phyloP scores from a whole-genome alignment of 352 stramenopile species.

The Globisporangium alternatum region DNA sequence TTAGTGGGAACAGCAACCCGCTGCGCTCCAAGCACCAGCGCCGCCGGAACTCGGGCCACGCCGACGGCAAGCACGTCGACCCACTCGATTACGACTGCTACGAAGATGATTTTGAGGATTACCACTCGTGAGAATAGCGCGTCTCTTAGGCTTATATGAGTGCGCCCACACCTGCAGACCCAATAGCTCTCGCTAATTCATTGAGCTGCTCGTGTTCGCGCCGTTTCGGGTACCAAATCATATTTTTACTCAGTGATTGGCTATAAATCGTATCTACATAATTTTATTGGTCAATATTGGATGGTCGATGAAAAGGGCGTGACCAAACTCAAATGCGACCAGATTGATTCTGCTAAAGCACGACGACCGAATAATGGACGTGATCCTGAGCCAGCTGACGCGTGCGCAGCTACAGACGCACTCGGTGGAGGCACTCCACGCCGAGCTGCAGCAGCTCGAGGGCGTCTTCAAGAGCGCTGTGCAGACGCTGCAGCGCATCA shows the following conservation, averaged over 20 bases:
- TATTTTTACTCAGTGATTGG: background rate
- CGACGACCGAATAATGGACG: background rate
- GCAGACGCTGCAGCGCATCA: conserved; percentile 13
- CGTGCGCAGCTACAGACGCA: conserved; percentile 6
- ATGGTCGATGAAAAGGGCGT: background rate
- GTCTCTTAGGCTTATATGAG: background rate
- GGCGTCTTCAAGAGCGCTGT: conserved; percentile 4
- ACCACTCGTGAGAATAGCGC: conserved; percentile 16
- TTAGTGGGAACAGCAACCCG: conserved; percentile 4
- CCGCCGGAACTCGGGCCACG: background rate
- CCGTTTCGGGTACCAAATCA: background rate
- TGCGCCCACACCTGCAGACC: background rate
- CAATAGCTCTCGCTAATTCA: background rate
- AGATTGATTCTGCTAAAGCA: background rate
- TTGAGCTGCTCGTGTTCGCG: background rate
- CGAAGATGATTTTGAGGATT: conserved; percentile 84
- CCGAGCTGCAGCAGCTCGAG: conserved; percentile 11
- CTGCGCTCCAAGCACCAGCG: conserved; percentile 5
- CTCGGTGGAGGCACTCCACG: conserved; percentile 9
- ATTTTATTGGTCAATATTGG: conserved; percentile 5
- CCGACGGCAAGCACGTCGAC: conserved; percentile 22
- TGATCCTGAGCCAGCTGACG: conserved; percentile 15
- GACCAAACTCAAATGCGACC: too few species aligned
- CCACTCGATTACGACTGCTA: conserved; percentile 61
- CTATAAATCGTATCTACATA: background rate